Conservation (phyloP, 2,329 filamentous ascomycete species). For the Cladorrhinum sp. region DNA sequence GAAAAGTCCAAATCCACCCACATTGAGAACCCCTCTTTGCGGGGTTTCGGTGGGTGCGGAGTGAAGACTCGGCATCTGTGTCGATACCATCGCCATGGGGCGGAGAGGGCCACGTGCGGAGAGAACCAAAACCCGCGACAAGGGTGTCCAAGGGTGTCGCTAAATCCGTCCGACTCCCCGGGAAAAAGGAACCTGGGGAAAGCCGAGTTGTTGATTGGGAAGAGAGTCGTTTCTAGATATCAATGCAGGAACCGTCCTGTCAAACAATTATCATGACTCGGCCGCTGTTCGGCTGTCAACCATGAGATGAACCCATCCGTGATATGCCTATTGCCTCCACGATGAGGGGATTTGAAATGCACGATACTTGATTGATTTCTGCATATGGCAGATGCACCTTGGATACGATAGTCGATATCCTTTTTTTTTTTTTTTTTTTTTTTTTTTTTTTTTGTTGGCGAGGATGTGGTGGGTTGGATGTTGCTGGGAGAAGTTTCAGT, state of each 20-base stretch:
- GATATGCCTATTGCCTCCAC: too few relatives aligned
- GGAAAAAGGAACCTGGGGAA: background rate
- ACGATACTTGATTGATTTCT: too few relatives aligned
- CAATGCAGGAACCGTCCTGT: background rate
- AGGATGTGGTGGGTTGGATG: background rate
- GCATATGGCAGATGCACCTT: too few relatives aligned
- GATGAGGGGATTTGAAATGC: too few relatives aligned
- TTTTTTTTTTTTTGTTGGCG: background rate
- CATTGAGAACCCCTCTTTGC: slow-evolving; percentile 12
- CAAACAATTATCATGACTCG: background rate
- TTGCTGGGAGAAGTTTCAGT: background rate
- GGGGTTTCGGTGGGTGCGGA: slow-evolving; percentile 24
- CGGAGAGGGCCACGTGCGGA: background rate
- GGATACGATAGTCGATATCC: too few relatives aligned
- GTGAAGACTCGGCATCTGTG: slow-evolving; percentile 22
- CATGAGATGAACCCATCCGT: background rate
- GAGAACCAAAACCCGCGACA: background rate
- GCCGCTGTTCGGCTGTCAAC: background rate
- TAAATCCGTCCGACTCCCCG: background rate
- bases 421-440: too few relatives aligned
- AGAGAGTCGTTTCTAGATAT: background rate
- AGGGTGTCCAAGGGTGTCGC: background rate
- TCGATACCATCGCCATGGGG: background rate
- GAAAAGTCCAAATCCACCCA: background rate
- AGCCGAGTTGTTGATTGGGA: background rate